Percentiles rank a stretch among this genome's conserved stretches.
Conservation (phyloP, 768 basidiomycete species). For the Amylocystis lapponica region DNA sequence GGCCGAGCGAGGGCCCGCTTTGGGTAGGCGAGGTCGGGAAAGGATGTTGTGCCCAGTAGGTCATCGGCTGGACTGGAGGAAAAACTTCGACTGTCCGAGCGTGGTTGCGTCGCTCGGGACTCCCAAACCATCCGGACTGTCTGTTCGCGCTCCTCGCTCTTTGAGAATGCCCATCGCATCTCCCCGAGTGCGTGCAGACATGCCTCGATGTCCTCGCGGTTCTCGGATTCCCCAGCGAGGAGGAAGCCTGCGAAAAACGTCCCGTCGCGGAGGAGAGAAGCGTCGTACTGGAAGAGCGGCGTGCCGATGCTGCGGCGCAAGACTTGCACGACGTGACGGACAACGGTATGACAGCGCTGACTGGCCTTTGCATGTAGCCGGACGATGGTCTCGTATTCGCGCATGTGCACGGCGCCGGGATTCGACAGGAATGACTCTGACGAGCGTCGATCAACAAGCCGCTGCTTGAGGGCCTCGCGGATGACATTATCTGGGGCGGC, state of each 20-base stretch:
- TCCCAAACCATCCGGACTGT: conserved; percentile 48
- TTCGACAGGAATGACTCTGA: conserved; percentile 12
- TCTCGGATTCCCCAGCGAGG: conserved; percentile 50
- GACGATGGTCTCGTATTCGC: conserved; percentile 23
- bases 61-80: conserved; percentile 13
- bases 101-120: conserved; percentile 14
- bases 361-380: conserved; percentile 39
- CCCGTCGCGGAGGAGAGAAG: conserved; percentile 81
- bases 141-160: conserved; percentile 65
- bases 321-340: conserved; percentile 40
- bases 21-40: conserved; percentile 11
- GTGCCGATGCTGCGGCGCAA: conserved; percentile 45
- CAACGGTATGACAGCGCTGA: conserved; percentile 38
- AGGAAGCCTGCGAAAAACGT: conserved; percentile 84
- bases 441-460: conserved; percentile 28
- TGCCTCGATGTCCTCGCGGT: conserved; percentile 43
- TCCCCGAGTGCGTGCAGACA: conserved; percentile 74
- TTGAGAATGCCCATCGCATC: conserved; percentile 79
- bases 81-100: conserved; percentile 12
- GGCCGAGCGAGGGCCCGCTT: conserved; percentile 14
- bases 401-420: too few relatives aligned
- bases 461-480: conserved; percentile 74
- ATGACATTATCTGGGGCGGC: conserved; percentile 70
- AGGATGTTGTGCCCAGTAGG: conserved; percentile 8
- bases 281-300: conserved; percentile 76